A percentile compares a stretch with the other conserved stretches of the same genome.
Evolutionary conservation across 108 stramenopile genomes (phyloP).

Genomic region (Nitzschia inconspicua): DNA sequence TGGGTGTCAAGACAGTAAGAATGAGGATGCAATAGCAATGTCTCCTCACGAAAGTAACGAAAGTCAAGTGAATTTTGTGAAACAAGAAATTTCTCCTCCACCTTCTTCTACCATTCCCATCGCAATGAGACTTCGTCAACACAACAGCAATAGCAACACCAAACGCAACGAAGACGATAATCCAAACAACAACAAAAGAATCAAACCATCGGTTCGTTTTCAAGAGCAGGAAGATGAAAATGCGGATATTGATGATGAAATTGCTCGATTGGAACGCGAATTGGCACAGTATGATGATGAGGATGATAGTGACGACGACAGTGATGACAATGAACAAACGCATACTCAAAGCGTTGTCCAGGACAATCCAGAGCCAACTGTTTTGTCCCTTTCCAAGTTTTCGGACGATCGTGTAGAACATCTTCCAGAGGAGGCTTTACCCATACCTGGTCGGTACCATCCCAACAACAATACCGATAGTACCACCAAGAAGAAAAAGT

Average conservation of each 20-base stretch:
- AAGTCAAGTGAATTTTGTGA: too few relatives aligned
- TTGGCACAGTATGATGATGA: constrained; percentile 43
- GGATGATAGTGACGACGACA: constrained; percentile 12
- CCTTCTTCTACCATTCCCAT: too few relatives aligned
- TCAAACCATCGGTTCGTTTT: too few relatives aligned
- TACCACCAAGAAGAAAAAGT: constrained; percentile 19
- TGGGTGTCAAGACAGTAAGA: too few relatives aligned
- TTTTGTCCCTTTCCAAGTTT: constrained; percentile 59
- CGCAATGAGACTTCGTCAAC: too few relatives aligned
- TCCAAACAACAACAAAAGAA: too few relatives aligned
- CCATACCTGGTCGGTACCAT: constrained; percentile 22
- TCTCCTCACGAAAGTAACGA: too few relatives aligned
- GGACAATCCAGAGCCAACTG: constrained; percentile 16
- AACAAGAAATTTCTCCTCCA: too few relatives aligned
- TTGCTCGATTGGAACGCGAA: constrained; percentile 69
- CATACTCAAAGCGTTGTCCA: neutral
- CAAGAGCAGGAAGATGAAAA: too few relatives aligned
- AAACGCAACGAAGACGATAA: too few relatives aligned
- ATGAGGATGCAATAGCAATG: too few relatives aligned
- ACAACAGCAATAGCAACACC: too few relatives aligned
- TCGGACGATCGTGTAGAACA: constrained; percentile 63
- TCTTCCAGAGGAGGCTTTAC: constrained; percentile 49
- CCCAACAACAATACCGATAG: neutral
- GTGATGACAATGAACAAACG: neutral
- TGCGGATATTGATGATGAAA: constrained; percentile 86